phyloP scores from a whole-genome alignment of 225 moss, liverwort and hornwort species.

The Pseudisothecium myosuroides region DNA sequence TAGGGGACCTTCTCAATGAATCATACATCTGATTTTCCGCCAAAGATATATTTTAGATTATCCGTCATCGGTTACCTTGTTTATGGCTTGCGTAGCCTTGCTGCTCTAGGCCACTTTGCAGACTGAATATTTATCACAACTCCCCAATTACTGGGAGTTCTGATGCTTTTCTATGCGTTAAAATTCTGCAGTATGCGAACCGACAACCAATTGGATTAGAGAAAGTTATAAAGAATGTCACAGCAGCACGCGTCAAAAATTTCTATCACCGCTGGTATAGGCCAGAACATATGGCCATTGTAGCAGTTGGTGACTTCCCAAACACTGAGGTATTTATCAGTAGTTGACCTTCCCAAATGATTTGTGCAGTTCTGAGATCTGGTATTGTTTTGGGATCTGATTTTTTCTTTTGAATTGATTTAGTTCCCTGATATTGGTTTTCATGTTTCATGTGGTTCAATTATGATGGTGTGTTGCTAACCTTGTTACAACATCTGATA shows the following conservation, averaged over 20 bases:
- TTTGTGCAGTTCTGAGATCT: neutral
- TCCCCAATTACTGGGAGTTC: neutral
- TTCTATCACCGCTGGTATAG: constrained; percentile 94
- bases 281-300: constrained; percentile 84
- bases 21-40: neutral
- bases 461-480: neutral
- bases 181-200: constrained; percentile 64
- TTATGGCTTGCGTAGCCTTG: neutral
- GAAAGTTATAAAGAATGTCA: constrained; percentile 75
- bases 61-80: neutral
- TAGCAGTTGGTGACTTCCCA: constrained; percentile 87
- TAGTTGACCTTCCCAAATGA: neutral
- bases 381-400: neutral
- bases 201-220: constrained; percentile 94
- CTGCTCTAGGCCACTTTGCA: neutral
- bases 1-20: neutral
- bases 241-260: constrained; percentile 62
- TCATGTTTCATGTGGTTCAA: neutral
- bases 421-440: neutral
- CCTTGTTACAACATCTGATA: neutral
- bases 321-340: constrained; percentile 52
- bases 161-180: neutral
- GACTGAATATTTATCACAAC: neutral
- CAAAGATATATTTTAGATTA: neutral
- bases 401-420: neutral